Evolutionary conservation across 2,329 filamentous ascomycete genomes (phyloP).

Genomic region (Metarhizium guizhouense): DNA sequence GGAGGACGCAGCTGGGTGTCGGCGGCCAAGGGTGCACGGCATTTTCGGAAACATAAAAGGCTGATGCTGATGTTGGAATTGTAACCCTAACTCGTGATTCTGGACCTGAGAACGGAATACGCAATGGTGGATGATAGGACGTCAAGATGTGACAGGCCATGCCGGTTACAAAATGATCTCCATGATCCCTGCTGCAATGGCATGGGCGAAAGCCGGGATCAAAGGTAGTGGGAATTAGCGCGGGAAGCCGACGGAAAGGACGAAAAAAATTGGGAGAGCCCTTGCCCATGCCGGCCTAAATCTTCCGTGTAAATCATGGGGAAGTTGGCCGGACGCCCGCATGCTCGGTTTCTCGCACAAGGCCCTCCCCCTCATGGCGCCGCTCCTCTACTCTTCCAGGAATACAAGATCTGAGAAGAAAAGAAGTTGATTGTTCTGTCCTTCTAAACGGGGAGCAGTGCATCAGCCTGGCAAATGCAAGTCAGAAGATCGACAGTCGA

Average conservation of each 20-base stretch:
- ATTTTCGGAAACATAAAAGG: neutral
- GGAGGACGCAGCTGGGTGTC: neutral
- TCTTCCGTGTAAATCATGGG: neutral
- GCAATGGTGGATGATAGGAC: neutral
- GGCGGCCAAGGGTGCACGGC: constrained; percentile 1
- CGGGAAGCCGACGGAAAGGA: neutral
- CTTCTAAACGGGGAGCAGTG: neutral
- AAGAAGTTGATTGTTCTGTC: neutral
- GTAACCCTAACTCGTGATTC: neutral
- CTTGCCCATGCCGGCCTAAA: neutral
- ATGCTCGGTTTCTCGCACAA: neutral
- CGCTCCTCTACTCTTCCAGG: no score
- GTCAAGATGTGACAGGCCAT: neutral
- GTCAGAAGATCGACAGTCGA: constrained; percentile 4
- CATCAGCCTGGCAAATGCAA: neutral
- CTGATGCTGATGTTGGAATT: neutral
- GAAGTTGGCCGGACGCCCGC: neutral
- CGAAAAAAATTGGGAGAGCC: neutral
- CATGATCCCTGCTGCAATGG: neutral
- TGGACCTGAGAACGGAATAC: neutral
- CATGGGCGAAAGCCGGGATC: neutral
- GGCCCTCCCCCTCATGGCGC: no score
- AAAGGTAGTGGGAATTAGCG: neutral
- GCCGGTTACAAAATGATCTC: neutral
- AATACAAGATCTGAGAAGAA: no score